phyloP scores from a whole-genome alignment of 805 yeast genomes.

The Ogataea trehalophila region DNA sequence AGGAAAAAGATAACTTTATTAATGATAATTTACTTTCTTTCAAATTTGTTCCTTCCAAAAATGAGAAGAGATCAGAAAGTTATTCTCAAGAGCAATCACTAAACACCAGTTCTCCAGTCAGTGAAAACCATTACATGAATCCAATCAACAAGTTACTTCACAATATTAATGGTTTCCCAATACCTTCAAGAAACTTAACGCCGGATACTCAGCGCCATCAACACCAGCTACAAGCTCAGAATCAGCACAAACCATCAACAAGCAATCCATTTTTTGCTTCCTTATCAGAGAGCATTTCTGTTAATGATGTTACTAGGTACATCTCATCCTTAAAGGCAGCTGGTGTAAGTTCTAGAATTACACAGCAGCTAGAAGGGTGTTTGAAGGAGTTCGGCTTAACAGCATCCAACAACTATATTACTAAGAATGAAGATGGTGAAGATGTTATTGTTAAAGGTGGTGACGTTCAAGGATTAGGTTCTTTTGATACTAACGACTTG shows the following conservation, averaged over 20 bases:
- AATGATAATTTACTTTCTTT: slow-evolving; percentile 18
- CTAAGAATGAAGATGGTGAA: slow-evolving; percentile 17
- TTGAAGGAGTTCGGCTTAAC: slow-evolving; percentile 23
- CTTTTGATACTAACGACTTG: slow-evolving; percentile 23
- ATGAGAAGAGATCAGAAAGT: background rate
- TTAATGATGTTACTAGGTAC: slow-evolving; percentile 33
- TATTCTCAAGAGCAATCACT: background rate
- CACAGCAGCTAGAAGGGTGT: slow-evolving; percentile 33
- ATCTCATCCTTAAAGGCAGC: slow-evolving; percentile 30
- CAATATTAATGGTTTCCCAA: slow-evolving; percentile 26
- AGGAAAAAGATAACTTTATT: slow-evolving; percentile 17
- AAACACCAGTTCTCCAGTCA: slow-evolving; percentile 7
- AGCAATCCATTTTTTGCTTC: slow-evolving; percentile 11
- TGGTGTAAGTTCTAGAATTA: slow-evolving; percentile 28
- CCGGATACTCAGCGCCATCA: slow-evolving; percentile 7
- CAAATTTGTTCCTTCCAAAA: slow-evolving; percentile 10
- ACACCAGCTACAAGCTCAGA: slow-evolving; percentile 6
- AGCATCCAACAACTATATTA: background rate
- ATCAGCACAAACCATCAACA: background rate
- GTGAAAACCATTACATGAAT: slow-evolving; percentile 19
- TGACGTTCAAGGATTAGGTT: slow-evolving; percentile 26
- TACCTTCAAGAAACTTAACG: slow-evolving; percentile 7
- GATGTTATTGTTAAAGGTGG: slow-evolving; percentile 21
- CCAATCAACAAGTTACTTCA: slow-evolving; percentile 29
- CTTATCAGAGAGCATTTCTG: slow-evolving; percentile 18